A percentile compares a stretch with the other conserved stretches of the same genome.
Conservation (phyloP, 768 basidiomycete species). For the Mycena galericulata region DNA sequence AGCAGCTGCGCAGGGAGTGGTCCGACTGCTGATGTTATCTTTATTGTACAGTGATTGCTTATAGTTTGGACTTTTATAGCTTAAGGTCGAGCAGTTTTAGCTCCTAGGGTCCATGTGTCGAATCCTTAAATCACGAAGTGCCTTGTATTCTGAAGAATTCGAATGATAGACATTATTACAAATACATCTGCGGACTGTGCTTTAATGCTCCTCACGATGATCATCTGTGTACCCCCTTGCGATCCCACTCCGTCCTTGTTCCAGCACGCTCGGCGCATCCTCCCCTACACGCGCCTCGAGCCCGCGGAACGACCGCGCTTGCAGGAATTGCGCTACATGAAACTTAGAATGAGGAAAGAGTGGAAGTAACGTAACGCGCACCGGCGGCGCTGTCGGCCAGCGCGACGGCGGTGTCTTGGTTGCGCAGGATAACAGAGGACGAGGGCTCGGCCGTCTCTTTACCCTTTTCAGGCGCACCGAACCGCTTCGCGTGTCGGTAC, state of each 20-base stretch:
- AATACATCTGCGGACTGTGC: too few relatives aligned
- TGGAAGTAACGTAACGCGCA: conserved; percentile 44
- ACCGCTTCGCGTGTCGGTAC: conserved; percentile 83
- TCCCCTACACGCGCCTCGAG: conserved; percentile 82
- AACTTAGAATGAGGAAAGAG: not conserved
- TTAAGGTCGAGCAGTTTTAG: too few relatives aligned
- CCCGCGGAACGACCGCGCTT: conserved; percentile 81
- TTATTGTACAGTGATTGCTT: too few relatives aligned
- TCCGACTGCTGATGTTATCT: conserved; percentile 23
- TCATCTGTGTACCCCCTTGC: conserved; percentile 87
- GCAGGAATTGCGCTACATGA: conserved; percentile 73
- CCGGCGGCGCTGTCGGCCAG: conserved; percentile 80
- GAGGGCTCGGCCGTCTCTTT: conserved; percentile 36
- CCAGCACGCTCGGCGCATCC: conserved; percentile 83
- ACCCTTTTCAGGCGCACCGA: conserved; percentile 53
- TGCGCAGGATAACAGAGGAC: conserved; percentile 68
- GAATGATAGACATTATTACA: too few relatives aligned
- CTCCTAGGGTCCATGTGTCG: too few relatives aligned
- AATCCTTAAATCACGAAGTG: too few relatives aligned
- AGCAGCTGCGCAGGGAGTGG: conserved; percentile 62
- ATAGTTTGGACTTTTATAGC: too few relatives aligned
- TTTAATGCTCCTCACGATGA: conserved; percentile 31
- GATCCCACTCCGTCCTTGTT: conserved; percentile 92
- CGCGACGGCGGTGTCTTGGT: conserved; percentile 70
- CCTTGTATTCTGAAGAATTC: too few relatives aligned